Conservation (phyloP, 2,329 filamentous ascomycete species). For the Hypoxylon sp. region DNA sequence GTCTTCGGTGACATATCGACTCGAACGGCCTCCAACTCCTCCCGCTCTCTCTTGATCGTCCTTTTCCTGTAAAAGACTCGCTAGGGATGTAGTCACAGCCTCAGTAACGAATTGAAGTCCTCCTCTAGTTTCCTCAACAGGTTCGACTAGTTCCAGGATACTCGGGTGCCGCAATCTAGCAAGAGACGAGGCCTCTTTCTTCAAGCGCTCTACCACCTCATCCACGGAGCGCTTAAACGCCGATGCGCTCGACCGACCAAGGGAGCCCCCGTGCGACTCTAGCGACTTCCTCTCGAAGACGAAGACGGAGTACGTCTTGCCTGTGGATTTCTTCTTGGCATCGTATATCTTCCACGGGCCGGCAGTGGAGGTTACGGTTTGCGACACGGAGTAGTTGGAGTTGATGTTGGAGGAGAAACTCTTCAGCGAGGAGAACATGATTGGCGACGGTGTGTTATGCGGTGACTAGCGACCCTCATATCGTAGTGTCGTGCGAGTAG, state of each 20-base stretch:
- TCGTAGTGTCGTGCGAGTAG: conserved; percentile 41
- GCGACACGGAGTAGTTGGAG: conserved; percentile 87
- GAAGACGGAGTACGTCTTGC: conserved; percentile 90
- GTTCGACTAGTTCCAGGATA: conserved; percentile 91
- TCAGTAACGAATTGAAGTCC: conserved; percentile 97
- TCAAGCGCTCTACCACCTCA: conserved; percentile 88
- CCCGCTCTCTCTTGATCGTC: conserved; percentile 83
- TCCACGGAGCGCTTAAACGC: conserved; percentile 85
- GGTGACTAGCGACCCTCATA: conserved; percentile 47
- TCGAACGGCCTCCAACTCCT: conserved; percentile 76
- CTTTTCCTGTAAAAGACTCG: conserved; percentile 85
- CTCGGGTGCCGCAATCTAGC: conserved; percentile 91
- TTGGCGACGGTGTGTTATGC: conserved; percentile 50
- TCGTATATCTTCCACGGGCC: conserved; percentile 99
- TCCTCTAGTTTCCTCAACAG: conserved; percentile 93
- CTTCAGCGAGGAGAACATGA: conserved; percentile 95
- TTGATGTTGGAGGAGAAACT: conserved; percentile 94
- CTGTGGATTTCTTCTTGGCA: conserved; percentile 95
- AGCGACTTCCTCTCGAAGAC: conserved; percentile 92
- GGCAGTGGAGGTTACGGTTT: conserved; percentile 80
- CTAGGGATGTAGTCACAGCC: conserved; percentile 87
- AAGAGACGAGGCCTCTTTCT: conserved; percentile 90
- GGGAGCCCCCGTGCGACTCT: conserved; percentile 74
- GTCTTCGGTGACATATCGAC: conserved; percentile 85
- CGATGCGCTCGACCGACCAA: conserved; percentile 73